These are phyloP conservation scores for Globisporangium nunn DNA, from an alignment of 352 stramenopile genomes.

Conservation along the genomic window DNA sequence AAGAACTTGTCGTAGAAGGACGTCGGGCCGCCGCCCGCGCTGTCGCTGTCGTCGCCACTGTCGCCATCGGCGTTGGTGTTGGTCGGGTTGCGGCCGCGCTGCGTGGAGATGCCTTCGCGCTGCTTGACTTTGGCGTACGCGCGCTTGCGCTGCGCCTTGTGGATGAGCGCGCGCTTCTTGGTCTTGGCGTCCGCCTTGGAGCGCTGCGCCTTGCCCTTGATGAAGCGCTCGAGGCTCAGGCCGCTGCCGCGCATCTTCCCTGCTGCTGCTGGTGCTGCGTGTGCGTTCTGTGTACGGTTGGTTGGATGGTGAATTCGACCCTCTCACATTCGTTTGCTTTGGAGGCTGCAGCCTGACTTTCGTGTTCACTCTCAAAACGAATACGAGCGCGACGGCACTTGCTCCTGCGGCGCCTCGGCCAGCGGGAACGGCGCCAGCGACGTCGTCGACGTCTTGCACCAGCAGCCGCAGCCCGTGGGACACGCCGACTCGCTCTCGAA, in stretches of 20 bases:
- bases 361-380: constrained; percentile 36
- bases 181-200: constrained; percentile 77
- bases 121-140: constrained; percentile 84
- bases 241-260: constrained; percentile 59
- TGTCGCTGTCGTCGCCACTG: constrained; percentile 8
- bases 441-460: constrained; percentile 72
- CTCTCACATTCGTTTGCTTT: no score
- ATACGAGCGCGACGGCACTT: constrained; percentile 45
- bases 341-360: no score
- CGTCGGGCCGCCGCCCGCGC: constrained; percentile 11
- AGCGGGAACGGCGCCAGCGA: constrained; percentile 27
- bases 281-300: constrained; percentile 1
- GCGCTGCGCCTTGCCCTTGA: constrained; percentile 75
- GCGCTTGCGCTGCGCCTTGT: constrained; percentile 70
- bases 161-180: constrained; percentile 78
- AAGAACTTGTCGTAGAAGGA: constrained; percentile 86
- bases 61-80: constrained; percentile 2
- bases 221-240: constrained; percentile 82
- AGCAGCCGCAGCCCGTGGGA: constrained; percentile 79
- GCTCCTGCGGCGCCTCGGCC: constrained; percentile 21
- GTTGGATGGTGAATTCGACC: no score
- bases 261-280: not conserved
- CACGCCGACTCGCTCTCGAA: constrained; percentile 69
- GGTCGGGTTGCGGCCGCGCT: constrained; percentile 11
- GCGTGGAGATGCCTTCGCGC: constrained; percentile 22